Base-by-base conservation (phyloP, 768 basidiomycete genomes). In the Suillus brevipes region DNA sequence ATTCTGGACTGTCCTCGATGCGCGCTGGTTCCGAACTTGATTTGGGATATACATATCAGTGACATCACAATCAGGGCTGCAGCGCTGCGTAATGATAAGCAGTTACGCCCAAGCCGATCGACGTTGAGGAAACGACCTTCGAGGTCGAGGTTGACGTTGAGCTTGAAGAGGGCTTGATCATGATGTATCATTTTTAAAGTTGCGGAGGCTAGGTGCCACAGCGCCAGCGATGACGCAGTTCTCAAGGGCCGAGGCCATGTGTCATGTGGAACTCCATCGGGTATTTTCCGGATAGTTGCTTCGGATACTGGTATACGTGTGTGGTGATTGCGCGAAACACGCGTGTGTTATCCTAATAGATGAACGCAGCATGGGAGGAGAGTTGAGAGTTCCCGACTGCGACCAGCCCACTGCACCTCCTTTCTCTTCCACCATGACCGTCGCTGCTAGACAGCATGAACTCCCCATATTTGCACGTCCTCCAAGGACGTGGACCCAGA, bases 381-480 rank as follows among this genome's bases (percentile, higher is more conserved):
- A 34, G 28, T 57, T 66, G 37, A 60, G 63, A 40, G 31, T 66
- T 52, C 40, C 40, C 56, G 59, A 61, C 50, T 59, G 36, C 40
- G 43, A 55, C 47, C 34, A 37, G 37, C 63, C 60, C 31, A 40
- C n/a, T n/a, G n/a, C 56, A 49, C 40, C 61, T 50, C 64, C 65
- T 37, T 55, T 40, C 25, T 43, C n/a, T 36, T 23, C 43, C 52
- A 37, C 64, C 31, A 73, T 77, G 77, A 67, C 76, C 37, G 37
- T 58, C 45, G 38, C 60, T 23, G 60, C 61, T 55, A 65, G 69
- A 34, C 75, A 66, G 45, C 77, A 88, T 72, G 75, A 81, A 20
- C 68, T 88, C 28, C 84, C 85, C 28, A 88, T 92, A 56, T 68
- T 77, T 59, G 70, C 77, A 61, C 85, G 90, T 31, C 85, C 85